phyloP scores from a whole-genome alignment of 306 rosid genomes.

The Adenanthera pavonina region DNA sequence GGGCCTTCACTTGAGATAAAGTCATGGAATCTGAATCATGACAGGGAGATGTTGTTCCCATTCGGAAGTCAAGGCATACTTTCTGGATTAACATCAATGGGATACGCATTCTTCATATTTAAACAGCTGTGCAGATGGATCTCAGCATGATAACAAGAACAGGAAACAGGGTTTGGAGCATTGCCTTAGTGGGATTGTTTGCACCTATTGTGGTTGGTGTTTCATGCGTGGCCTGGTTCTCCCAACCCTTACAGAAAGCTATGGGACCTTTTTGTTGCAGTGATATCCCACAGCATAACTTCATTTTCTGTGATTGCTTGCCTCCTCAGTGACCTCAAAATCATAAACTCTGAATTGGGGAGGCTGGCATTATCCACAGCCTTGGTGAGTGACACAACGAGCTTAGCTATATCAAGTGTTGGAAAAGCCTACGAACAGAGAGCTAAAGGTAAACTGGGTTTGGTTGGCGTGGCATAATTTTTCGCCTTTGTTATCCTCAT shows the following conservation, averaged over 20 bases:
- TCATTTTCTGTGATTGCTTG: constrained; percentile 46
- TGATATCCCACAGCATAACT: constrained; percentile 27
- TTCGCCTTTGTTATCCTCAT: background rate
- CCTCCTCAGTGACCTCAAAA: constrained; percentile 52
- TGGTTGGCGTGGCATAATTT: background rate
- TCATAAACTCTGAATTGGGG: constrained; percentile 49
- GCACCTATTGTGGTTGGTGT: constrained; percentile 6
- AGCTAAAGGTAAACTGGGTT: background rate
- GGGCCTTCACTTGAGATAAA: constrained; percentile 42
- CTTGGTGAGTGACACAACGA: constrained; percentile 44
- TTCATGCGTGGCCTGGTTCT: background rate
- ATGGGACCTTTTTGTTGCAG: background rate
- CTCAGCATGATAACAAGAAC: constrained; percentile 36
- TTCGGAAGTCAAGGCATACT: constrained; percentile 47
- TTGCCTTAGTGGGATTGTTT: constrained; percentile 14
- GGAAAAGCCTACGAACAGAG: background rate
- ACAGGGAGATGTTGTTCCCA: constrained; percentile 25
- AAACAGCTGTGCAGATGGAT: constrained; percentile 51
- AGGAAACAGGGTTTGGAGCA: constrained; percentile 38
- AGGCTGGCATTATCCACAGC: constrained; percentile 48
- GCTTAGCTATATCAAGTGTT: background rate
- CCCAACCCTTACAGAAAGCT: rapidly evolving
- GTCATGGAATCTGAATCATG: background rate
- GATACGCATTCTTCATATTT: constrained; percentile 41
- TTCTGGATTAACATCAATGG: constrained; percentile 31